Conservation (phyloP, 495 filamentous ascomycete species). For the Penicillium salamii region DNA sequence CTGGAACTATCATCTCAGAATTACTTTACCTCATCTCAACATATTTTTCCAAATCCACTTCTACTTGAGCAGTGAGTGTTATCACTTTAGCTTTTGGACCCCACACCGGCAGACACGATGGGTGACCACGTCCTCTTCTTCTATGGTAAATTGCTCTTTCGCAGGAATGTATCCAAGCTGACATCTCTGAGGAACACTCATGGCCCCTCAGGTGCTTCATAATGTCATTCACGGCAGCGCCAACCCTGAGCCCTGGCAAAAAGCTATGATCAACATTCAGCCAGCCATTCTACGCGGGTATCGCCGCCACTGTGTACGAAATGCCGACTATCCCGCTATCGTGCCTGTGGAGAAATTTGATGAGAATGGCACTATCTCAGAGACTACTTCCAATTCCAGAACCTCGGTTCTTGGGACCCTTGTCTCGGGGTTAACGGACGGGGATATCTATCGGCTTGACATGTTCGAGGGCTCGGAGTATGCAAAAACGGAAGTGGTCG, state of each 20-base stretch:
- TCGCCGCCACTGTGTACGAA: slow-evolving; percentile 63
- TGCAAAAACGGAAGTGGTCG: slow-evolving; percentile 56
- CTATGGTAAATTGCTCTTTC: slow-evolving; percentile 45
- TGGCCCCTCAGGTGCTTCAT: slow-evolving; percentile 79
- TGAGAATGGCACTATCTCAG: background rate
- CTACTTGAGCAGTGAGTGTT: too few relatives aligned
- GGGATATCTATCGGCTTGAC: slow-evolving; percentile 74
- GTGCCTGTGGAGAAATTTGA: slow-evolving; percentile 30
- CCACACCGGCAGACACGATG: slow-evolving; percentile 23
- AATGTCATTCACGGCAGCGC: slow-evolving; percentile 70
- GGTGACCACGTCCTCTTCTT: slow-evolving; percentile 53
- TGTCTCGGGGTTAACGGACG: slow-evolving; percentile 74
- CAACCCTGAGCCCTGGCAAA: slow-evolving; percentile 48
- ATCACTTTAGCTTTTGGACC: background rate
- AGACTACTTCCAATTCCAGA: slow-evolving; percentile 21
- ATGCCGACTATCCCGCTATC: slow-evolving; percentile 86
- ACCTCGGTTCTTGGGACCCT: slow-evolving; percentile 72
- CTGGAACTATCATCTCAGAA: too few relatives aligned
- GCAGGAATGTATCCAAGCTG: background rate
- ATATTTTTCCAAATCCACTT: too few relatives aligned
- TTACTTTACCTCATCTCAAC: background rate
- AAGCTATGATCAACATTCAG: slow-evolving; percentile 56
- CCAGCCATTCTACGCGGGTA: slow-evolving; percentile 75
- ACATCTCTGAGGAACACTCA: slow-evolving; percentile 48
- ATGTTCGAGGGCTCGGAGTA: slow-evolving; percentile 81